Evolutionary conservation across 495 filamentous ascomycete genomes (phyloP).

Genomic region (Letharia columbiana): DNA sequence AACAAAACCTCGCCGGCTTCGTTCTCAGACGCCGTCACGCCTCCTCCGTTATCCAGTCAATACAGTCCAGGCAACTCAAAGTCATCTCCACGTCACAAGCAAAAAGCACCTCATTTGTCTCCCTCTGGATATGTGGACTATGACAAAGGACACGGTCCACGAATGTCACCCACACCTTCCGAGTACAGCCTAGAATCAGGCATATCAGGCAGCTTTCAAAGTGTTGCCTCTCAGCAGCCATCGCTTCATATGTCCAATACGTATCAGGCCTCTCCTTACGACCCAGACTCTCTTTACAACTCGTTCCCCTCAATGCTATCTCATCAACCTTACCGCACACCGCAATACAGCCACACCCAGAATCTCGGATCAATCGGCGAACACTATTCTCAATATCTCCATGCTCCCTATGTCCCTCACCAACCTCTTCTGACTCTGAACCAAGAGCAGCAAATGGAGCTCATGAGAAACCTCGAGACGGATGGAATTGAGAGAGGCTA

Average conservation of each 20-base stretch:
- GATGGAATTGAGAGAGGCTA: slow-evolving; percentile 8
- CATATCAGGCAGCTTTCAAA: slow-evolving; percentile 7
- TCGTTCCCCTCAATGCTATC: slow-evolving; percentile 39
- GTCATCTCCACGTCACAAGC: slow-evolving; percentile 26
- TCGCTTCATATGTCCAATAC: slow-evolving; percentile 25
- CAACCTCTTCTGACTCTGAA: slow-evolving; percentile 56
- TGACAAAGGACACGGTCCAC: neutral
- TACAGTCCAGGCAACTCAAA: slow-evolving; percentile 27
- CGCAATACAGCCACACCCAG: slow-evolving; percentile 36
- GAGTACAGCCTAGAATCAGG: slow-evolving; percentile 12
- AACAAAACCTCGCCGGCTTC: slow-evolving; percentile 41
- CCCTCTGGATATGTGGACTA: slow-evolving; percentile 21
- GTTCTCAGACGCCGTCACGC: slow-evolving; percentile 37
- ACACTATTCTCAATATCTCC: slow-evolving; percentile 45
- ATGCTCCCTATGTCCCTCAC: slow-evolving; percentile 36
- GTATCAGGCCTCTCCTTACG: slow-evolving; percentile 32
- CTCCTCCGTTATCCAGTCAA: slow-evolving; percentile 44
- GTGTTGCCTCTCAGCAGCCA: slow-evolving; percentile 25
- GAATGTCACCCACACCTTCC: slow-evolving; percentile 11
- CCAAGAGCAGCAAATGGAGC: slow-evolving; percentile 61
- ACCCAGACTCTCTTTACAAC: slow-evolving; percentile 40
- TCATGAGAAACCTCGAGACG: slow-evolving; percentile 40
- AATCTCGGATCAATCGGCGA: slow-evolving; percentile 39
- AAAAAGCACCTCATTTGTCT: slow-evolving; percentile 25
- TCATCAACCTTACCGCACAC: slow-evolving; percentile 37